phyloP scores from a whole-genome alignment of 2,329 filamentous ascomycete species.

The Colletotrichum costaricense region DNA sequence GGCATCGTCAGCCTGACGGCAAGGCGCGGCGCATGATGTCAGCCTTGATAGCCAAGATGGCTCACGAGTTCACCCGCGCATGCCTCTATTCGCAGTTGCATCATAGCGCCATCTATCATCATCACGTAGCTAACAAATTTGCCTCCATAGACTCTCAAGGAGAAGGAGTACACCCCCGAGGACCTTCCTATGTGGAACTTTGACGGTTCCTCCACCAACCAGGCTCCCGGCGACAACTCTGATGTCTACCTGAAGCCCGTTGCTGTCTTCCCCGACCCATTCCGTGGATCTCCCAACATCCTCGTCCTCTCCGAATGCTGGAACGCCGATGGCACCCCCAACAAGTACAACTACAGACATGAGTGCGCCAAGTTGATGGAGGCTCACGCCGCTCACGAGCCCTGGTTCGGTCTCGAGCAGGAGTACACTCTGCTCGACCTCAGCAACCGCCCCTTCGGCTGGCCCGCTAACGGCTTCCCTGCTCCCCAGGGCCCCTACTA shows the following conservation, averaged over 20 bases:
- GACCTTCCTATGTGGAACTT: slow-evolving; percentile 68
- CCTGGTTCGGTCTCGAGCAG: slow-evolving; percentile 98
- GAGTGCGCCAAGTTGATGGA: slow-evolving; percentile 93
- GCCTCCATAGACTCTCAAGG: slow-evolving; percentile 59
- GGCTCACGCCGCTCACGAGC: slow-evolving; percentile 81
- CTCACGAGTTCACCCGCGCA: background rate
- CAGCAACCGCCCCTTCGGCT: slow-evolving; percentile 91
- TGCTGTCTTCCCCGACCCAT: slow-evolving; percentile 90
- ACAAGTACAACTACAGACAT: slow-evolving; percentile 98
- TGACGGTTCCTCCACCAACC: slow-evolving; percentile 86
- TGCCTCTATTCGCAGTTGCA: background rate
- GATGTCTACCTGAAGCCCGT: slow-evolving; percentile 96
- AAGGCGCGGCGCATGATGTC: slow-evolving; percentile 28
- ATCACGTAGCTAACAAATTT: slow-evolving; percentile 34
- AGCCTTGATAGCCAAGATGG: slow-evolving; percentile 16
- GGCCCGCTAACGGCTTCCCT: slow-evolving; percentile 80
- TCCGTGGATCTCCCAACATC: slow-evolving; percentile 91
- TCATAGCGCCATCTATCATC: background rate
- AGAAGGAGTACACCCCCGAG: slow-evolving; percentile 61
- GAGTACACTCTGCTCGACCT: slow-evolving; percentile 83
- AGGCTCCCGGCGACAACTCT: slow-evolving; percentile 94
- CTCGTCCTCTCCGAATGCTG: slow-evolving; percentile 95
- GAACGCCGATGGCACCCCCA: slow-evolving; percentile 93
- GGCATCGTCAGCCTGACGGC: slow-evolving; percentile 30
- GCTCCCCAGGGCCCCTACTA: slow-evolving; percentile 96